Conservation (phyloP, 805 yeast genomes). For the Yamadazyma kitorensis region DNA sequence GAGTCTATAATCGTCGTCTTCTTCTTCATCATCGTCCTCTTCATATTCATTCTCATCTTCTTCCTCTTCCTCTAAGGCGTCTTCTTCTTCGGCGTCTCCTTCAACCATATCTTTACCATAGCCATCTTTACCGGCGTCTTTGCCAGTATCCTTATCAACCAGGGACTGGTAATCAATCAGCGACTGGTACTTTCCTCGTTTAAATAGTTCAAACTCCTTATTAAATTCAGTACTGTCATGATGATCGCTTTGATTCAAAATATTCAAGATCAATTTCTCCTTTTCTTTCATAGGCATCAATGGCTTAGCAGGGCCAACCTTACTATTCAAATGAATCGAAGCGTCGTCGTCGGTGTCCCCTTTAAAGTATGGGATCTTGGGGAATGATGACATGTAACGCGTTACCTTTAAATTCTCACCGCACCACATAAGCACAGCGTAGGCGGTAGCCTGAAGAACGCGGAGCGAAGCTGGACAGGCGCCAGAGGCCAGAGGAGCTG, state of each 20-base stretch:
- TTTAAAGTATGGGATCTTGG: conserved; percentile 32
- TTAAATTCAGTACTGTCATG: conserved; percentile 15
- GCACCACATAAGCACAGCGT: too few relatives aligned
- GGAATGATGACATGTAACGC: conserved; percentile 24
- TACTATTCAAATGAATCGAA: conserved; percentile 36
- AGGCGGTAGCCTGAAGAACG: too few relatives aligned
- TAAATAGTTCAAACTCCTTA: conserved; percentile 16
- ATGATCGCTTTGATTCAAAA: conserved; percentile 16
- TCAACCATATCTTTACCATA: not conserved
- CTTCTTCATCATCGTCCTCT: conserved; percentile 1
- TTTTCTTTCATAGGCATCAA: conserved; percentile 15
- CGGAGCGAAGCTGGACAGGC: too few relatives aligned
- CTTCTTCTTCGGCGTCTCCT: not conserved
- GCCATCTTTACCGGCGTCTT: not conserved
- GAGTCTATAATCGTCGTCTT: not conserved
- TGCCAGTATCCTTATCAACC: not conserved
- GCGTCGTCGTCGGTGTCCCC: conserved; percentile 44
- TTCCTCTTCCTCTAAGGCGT: conserved; percentile 9
- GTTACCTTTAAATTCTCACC: conserved; percentile 2
- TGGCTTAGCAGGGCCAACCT: conserved; percentile 39
- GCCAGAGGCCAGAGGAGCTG: too few relatives aligned
- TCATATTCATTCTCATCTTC: conserved; percentile 6
- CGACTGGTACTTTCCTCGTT: conserved; percentile 11
- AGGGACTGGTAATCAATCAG: too few relatives aligned
- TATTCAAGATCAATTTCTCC: conserved; percentile 19